Conservation (phyloP, 345 rosid species). For the Corchorus olitorius region DNA sequence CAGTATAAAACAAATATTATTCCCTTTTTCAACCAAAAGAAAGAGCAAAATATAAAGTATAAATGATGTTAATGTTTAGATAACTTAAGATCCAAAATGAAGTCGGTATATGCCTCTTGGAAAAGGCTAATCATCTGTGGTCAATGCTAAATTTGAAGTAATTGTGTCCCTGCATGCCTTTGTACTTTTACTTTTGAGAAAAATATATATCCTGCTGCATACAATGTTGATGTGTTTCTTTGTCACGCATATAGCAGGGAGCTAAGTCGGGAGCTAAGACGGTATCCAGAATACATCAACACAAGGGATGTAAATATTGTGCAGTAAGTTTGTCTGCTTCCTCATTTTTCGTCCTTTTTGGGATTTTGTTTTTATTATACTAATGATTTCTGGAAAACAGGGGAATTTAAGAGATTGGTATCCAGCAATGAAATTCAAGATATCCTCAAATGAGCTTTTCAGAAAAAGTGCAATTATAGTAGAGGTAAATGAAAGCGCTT, state of each 20-base stretch:
- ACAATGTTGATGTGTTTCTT: constrained; percentile 11
- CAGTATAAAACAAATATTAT: not conserved
- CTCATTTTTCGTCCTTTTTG: constrained; percentile 18
- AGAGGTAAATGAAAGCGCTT: constrained; percentile 54
- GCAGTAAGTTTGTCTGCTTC: constrained; percentile 48
- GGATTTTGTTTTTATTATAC: not conserved
- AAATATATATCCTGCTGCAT: not conserved
- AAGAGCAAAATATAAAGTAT: not conserved
- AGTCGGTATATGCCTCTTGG: not conserved
- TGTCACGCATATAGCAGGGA: constrained; percentile 44
- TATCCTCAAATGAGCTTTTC: constrained; percentile 61
- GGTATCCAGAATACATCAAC: constrained; percentile 32
- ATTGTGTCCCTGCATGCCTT: not conserved
- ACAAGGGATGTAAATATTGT: constrained; percentile 78
- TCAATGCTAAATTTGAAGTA: not conserved
- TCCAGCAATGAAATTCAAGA: constrained; percentile 76
- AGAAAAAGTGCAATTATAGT: constrained; percentile 60
- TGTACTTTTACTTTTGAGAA: not conserved
- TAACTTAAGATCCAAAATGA: not conserved
- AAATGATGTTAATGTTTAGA: not conserved
- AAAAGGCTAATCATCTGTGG: not conserved
- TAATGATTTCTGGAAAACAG: constrained; percentile 35
- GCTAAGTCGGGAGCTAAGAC: constrained; percentile 19
- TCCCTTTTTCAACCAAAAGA: not conserved
- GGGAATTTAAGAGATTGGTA: constrained; percentile 47